phyloP scores from a whole-genome alignment of 305 asterid genomes.

The Stenogyne calaminthoides region DNA sequence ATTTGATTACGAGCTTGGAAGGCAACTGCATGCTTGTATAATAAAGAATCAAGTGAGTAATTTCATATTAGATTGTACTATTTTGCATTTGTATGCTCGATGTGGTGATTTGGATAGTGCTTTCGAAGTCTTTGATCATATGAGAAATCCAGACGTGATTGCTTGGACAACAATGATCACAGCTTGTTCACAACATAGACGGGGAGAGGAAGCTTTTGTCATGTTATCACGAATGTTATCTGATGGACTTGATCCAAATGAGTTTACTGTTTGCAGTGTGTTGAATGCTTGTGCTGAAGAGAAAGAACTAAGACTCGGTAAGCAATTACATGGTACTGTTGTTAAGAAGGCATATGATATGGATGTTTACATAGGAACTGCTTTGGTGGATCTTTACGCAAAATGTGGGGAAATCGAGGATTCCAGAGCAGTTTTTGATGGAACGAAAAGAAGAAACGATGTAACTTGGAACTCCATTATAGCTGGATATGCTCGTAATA shows the following conservation, averaged over 20 bases:
- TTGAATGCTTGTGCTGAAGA: slow-evolving; percentile 82
- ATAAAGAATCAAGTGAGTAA: slow-evolving; percentile 58
- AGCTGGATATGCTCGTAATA: slow-evolving; percentile 85
- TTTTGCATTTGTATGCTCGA: slow-evolving; percentile 67
- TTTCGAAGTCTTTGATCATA: slow-evolving; percentile 52
- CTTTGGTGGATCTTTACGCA: slow-evolving; percentile 80
- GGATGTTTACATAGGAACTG: slow-evolving; percentile 71
- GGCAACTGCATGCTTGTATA: slow-evolving; percentile 66
- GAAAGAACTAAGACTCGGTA: slow-evolving; percentile 62
- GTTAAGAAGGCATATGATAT: slow-evolving; percentile 55
- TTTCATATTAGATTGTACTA: slow-evolving; percentile 60
- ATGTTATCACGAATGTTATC: slow-evolving; percentile 58
- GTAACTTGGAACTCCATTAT: slow-evolving; percentile 81
- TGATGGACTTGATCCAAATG: slow-evolving; percentile 71
- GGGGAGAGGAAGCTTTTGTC: slow-evolving; percentile 56
- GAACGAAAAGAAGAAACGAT: slow-evolving; percentile 62
- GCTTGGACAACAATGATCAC: slow-evolving; percentile 89
- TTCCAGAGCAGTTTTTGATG: slow-evolving; percentile 59
- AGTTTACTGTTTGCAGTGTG: slow-evolving; percentile 71
- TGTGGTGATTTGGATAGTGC: slow-evolving; percentile 68
- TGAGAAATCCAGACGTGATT: slow-evolving; percentile 62
- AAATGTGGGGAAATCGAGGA: slow-evolving; percentile 70
- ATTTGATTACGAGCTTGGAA: slow-evolving; percentile 63
- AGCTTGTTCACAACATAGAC: slow-evolving; percentile 69
- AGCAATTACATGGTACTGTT: slow-evolving; percentile 63